phyloP scores from a whole-genome alignment of 805 yeast species.

The Diddensiella caesifluorescens region DNA sequence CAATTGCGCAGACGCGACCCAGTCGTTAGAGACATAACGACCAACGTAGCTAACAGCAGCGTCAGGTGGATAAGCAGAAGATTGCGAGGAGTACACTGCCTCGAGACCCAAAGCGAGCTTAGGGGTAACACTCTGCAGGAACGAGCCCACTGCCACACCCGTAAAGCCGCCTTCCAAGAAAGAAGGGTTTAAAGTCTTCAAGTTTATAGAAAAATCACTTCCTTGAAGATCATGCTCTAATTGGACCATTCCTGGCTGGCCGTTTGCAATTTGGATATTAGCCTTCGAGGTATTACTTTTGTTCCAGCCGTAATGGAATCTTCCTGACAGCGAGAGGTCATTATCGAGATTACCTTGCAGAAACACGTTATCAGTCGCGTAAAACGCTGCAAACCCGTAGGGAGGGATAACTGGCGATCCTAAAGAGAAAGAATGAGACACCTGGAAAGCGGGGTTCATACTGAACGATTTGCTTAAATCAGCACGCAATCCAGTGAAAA shows the following conservation, averaged over 20 bases:
- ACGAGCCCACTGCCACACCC: slow-evolving; percentile 89
- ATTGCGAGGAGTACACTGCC: slow-evolving; percentile 67
- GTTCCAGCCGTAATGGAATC: slow-evolving; percentile 89
- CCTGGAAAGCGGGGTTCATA: slow-evolving; percentile 92
- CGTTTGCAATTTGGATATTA: slow-evolving; percentile 80
- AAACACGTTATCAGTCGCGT: slow-evolving; percentile 78
- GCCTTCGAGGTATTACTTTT: slow-evolving; percentile 71
- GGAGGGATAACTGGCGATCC: slow-evolving; percentile 85
- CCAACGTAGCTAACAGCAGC: slow-evolving; percentile 85
- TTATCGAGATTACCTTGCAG: slow-evolving; percentile 90
- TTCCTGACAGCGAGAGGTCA: slow-evolving; percentile 78
- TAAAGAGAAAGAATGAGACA: slow-evolving; percentile 84
- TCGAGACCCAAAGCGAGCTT: slow-evolving; percentile 85
- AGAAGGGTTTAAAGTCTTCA: slow-evolving; percentile 88
- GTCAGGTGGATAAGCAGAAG: slow-evolving; percentile 78
- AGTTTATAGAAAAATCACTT: slow-evolving; percentile 77
- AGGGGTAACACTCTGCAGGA: slow-evolving; percentile 83
- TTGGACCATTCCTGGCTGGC: slow-evolving; percentile 91
- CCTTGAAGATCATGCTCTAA: slow-evolving; percentile 95
- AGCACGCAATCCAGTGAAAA: slow-evolving; percentile 93
- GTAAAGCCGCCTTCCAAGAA: slow-evolving; percentile 67
- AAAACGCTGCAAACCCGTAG: slow-evolving; percentile 85
- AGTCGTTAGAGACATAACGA: slow-evolving; percentile 80
- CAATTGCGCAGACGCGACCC: slow-evolving; percentile 91
- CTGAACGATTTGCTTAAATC: slow-evolving; percentile 89